Percentiles rank a stretch among this genome's conserved stretches.
Conservation (phyloP, 768 basidiomycete genomes). For the Leccinum rimulosum region DNA sequence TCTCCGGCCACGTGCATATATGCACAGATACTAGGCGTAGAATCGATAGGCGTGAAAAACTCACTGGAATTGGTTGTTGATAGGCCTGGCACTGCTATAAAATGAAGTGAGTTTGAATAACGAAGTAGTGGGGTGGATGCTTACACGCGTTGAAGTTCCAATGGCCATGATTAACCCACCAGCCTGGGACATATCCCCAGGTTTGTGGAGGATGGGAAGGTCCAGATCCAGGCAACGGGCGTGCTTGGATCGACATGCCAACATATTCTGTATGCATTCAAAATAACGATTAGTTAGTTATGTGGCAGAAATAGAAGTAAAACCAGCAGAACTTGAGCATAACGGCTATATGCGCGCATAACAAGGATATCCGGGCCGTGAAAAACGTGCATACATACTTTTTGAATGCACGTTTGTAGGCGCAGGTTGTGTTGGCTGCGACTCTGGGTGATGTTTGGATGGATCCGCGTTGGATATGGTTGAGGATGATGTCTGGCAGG, state of each 20-base stretch:
- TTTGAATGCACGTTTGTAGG: neutral
- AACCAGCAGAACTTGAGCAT: no score
- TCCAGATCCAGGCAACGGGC: neutral
- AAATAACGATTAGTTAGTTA: neutral
- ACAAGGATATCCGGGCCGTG: neutral
- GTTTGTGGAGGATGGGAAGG: neutral
- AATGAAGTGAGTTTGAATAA: neutral
- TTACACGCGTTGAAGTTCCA: conserved; percentile 13
- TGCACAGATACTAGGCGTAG: neutral
- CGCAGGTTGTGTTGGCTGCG: neutral
- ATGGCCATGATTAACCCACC: conserved; percentile 5
- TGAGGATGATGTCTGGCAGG: neutral
- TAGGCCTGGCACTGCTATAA: conserved; percentile 1
- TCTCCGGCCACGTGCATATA: neutral
- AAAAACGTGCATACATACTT: conserved; percentile 1
- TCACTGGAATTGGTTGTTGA: conserved; percentile 5
- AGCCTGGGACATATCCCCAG: neutral
- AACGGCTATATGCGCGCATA: neutral
- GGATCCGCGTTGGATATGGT: neutral
- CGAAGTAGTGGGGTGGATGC: neutral
- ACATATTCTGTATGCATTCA: conserved; percentile 11
- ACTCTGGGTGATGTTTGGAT: neutral
- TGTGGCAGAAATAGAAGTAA: no score
- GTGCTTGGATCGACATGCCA: conserved; percentile 14
- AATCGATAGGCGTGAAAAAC: neutral